Conservation (phyloP, 768 basidiomycete species). For the Leccinum arenicola region DNA sequence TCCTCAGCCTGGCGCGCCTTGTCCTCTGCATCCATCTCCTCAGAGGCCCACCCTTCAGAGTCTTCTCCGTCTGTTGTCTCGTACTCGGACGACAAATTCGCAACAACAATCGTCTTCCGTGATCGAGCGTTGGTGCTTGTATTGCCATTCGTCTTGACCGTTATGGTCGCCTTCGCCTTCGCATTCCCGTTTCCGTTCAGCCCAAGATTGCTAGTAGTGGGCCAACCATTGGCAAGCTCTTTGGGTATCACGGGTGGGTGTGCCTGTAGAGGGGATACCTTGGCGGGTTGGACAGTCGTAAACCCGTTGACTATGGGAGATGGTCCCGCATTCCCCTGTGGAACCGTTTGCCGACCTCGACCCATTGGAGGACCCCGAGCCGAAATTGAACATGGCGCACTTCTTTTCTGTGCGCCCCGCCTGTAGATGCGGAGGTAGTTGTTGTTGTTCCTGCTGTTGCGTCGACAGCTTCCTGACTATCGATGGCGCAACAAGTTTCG, state of each 20-base stretch:
- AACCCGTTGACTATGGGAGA: conserved; percentile 8
- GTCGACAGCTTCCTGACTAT: conserved; percentile 27
- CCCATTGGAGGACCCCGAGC: conserved; percentile 57
- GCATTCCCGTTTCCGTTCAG: conserved; percentile 19
- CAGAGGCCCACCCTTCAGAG: conserved; percentile 63
- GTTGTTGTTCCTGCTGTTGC: conserved; percentile 20
- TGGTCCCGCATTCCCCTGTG: conserved; percentile 10
- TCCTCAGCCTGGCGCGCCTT: conserved; percentile 32
- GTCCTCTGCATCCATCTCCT: conserved; percentile 43
- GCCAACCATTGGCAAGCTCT: conserved; percentile 5
- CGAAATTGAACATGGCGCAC: conserved; percentile 51
- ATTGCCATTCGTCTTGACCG: conserved; percentile 10
- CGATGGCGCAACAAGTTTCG: conserved; percentile 28
- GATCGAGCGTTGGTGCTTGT: conserved; percentile 25
- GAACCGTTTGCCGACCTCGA: conserved; percentile 28
- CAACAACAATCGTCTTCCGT: conserved; percentile 46
- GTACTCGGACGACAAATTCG: conserved; percentile 42
- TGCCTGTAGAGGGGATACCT: conserved; percentile 6
- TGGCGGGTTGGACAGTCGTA: conserved; percentile 9
- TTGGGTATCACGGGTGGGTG: conserved; percentile 23
- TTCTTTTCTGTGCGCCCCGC: conserved; percentile 21
- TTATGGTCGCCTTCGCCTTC: conserved; percentile 7
- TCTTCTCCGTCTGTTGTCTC: conserved; percentile 56
- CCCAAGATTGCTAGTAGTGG: background rate
- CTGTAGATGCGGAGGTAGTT: background rate